phyloP scores from a whole-genome alignment of 2,329 filamentous ascomycete genomes.

The Xylariomycetidae sp. region DNA sequence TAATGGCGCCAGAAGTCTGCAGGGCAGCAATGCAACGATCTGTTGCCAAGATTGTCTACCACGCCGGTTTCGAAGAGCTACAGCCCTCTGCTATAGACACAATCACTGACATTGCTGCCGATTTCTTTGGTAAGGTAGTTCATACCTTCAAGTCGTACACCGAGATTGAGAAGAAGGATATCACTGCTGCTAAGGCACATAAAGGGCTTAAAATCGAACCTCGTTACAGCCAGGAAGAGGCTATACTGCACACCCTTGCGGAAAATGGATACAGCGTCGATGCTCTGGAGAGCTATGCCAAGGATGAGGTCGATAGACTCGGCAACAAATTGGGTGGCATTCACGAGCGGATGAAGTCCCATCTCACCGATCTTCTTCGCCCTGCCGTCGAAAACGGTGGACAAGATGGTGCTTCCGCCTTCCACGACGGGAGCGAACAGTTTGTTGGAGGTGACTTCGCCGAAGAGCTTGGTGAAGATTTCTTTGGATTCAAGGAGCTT shows the following conservation, averaged over 20 bases:
- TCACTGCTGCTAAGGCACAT: constrained; percentile 34
- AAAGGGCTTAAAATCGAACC: constrained; percentile 48
- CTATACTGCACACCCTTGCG: constrained; percentile 78
- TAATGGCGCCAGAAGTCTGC: constrained; percentile 80
- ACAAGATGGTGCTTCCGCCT: constrained; percentile 77
- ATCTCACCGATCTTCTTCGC: constrained; percentile 88
- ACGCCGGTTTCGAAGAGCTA: constrained; percentile 93
- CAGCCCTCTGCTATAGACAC: constrained; percentile 91
- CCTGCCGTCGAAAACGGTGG: constrained; percentile 79
- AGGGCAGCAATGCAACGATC: constrained; percentile 83
- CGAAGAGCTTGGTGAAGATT: constrained; percentile 96
- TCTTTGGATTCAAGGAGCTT: constrained; percentile 96
- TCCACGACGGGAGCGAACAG: constrained; percentile 95
- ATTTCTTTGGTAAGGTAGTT: constrained; percentile 84
- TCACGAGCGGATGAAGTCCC: constrained; percentile 90
- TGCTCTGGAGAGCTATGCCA: constrained; percentile 77
- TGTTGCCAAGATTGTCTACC: constrained; percentile 91
- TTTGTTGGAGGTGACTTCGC: constrained; percentile 97
- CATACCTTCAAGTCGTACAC: constrained; percentile 76
- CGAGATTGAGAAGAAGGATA: constrained; percentile 72
- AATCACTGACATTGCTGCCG: constrained; percentile 81
- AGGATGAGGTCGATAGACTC: constrained; percentile 87
- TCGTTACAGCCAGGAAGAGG: constrained; percentile 77
- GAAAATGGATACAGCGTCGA: constrained; percentile 82
- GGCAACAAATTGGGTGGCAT: constrained; percentile 74